Base-by-base conservation (phyloP, 2,329 filamentous ascomycete genomes). In the Alternaria conjuncta region DNA sequence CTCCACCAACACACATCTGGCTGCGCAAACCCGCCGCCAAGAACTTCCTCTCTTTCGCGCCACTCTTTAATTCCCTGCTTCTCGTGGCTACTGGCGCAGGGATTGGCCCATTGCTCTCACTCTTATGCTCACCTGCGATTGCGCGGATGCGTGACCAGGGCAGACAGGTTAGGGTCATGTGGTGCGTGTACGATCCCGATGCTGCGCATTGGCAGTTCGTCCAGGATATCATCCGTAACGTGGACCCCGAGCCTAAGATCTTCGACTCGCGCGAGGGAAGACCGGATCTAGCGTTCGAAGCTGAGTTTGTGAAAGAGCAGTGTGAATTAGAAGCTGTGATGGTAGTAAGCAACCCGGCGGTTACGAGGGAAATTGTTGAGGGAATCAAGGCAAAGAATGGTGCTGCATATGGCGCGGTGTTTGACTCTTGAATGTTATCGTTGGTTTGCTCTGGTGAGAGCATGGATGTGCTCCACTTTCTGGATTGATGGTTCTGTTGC, bases 11-110 rank as follows among this genome's bases (percentile, higher is more conserved):
- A 1, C 26, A 57, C 8, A 50, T 74, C 13, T 74, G 63, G 63
- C 46, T 74, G 5, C 72, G 71, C 56, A 43, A 50, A 8, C 70
- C 72, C 1, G 56, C 72, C 0, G 41, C 61, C 2, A 23, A 45
- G n/a, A 74, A 74, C 49, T 74, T 74, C 66, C 70, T 74, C 44
- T 20, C 61, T 5, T 54, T 65, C 45, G 53, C 65, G 5, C 67
- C 68, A 3, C 26, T 73, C 3, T 74, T 74, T 60, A 60, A 60
- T 13, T 66, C 63, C 6, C 53, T 74, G 25, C 57, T 74, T 1
- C 65, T 74, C 44, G 63, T 73, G 12, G 72, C 63, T 2, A 74
- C 72, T 0, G 72, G 72, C 28, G 72, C 71, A 6, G 72, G 72
- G 5, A 72, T 74, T 51, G 72, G 67, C 0, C 72, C 72, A 5